A percentile compares a stretch with the other conserved stretches of the same genome.
phyloP scores from a whole-genome alignment of 805 yeast species.

The Candida vaughaniae region DNA sequence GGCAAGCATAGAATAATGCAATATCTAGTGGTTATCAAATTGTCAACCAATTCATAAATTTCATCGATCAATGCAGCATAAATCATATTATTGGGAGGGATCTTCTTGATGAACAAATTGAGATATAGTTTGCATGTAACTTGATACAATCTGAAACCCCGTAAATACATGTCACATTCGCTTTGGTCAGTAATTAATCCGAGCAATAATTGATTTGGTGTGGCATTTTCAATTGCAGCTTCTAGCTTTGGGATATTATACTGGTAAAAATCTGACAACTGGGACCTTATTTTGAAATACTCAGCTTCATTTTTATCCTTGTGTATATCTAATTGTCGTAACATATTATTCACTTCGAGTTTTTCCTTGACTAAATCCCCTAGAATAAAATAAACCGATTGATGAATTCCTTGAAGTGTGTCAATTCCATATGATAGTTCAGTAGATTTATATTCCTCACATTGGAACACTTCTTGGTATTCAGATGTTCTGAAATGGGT shows the following conservation, averaged over 20 bases:
- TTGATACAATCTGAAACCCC: constrained; percentile 5
- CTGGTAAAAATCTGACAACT: not conserved
- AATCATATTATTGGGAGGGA: constrained; percentile 6
- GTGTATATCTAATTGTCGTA: not conserved
- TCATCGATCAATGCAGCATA: constrained; percentile 6
- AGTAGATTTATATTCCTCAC: constrained; percentile 13
- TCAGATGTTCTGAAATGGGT: constrained; percentile 14
- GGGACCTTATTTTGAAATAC: not conserved
- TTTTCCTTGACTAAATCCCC: constrained; percentile 16
- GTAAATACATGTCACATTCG: not conserved
- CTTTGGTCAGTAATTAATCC: not conserved
- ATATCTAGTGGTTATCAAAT: constrained; percentile 10
- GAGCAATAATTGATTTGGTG: constrained; percentile 7
- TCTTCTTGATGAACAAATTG: constrained; percentile 6
- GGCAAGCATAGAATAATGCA: constrained; percentile 19
- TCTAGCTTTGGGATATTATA: constrained; percentile 1
- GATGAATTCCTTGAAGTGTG: constrained; percentile 23
- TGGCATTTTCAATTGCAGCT: constrained; percentile 3
- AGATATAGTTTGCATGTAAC: constrained; percentile 6
- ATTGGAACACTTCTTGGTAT: constrained; percentile 12
- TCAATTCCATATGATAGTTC: constrained; percentile 22
- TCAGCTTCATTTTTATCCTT: not conserved
- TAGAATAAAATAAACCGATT: constrained; percentile 17
- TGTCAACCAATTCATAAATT: constrained; percentile 6
- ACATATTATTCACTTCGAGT: constrained; percentile 3